Evolutionary conservation across 2,329 filamentous ascomycete genomes (phyloP).

Genomic region (Cladorrhinum sp.): DNA sequence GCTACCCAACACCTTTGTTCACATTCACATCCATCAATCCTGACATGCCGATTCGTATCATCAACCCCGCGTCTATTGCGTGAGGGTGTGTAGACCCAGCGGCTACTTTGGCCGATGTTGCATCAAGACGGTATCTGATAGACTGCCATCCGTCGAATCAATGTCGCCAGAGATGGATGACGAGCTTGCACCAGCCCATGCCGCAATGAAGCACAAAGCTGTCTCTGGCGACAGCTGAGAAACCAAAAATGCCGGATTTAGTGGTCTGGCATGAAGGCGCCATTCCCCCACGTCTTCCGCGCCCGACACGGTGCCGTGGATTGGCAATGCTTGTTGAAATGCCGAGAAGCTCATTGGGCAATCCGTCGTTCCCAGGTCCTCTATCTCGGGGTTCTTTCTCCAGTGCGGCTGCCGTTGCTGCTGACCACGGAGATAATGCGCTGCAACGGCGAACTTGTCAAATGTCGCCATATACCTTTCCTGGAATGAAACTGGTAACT

Average conservation of each 20-base stretch:
- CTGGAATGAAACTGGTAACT: background rate
- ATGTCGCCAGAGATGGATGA: constrained; percentile 8
- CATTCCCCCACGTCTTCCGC: constrained; percentile 1
- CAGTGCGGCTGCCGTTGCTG: background rate
- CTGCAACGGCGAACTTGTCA: background rate
- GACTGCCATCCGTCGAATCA: constrained; percentile 8
- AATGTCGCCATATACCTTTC: background rate
- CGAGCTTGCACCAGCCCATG: constrained; percentile 16
- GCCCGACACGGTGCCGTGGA: constrained; percentile 4
- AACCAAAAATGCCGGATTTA: background rate
- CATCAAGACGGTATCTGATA: background rate
- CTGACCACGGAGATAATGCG: constrained; percentile 1
- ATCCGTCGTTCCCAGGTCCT: background rate
- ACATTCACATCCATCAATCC: background rate
- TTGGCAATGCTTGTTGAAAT: background rate
- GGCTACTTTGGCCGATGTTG: background rate
- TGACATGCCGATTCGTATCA: background rate
- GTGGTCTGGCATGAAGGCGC: background rate
- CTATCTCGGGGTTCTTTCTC: background rate
- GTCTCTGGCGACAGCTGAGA: background rate
- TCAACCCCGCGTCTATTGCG: background rate
- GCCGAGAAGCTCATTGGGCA: background rate
- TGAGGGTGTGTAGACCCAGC: constrained; percentile 5
- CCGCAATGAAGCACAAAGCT: constrained; percentile 13
- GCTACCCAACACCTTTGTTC: background rate